phyloP scores from a whole-genome alignment of 1,284 basidiomycete genomes.

The Singerocomus rubriflavus region DNA sequence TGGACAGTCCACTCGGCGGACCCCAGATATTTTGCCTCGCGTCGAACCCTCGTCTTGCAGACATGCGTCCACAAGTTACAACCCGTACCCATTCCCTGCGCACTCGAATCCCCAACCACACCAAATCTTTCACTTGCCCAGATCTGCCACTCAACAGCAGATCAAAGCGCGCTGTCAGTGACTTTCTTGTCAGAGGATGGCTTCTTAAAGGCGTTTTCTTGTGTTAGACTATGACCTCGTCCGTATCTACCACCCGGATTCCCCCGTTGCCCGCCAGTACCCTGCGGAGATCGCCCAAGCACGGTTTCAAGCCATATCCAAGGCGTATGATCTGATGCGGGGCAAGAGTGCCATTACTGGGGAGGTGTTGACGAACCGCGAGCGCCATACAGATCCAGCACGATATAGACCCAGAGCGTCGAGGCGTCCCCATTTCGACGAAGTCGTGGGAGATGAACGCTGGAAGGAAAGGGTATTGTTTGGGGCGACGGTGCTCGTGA shows the following conservation, averaged over 20 bases:
- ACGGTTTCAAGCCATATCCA: conserved; percentile 59
- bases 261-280: conserved; percentile 45
- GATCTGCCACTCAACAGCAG: conserved; percentile 50
- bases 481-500: conserved; percentile 45
- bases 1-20: conserved; percentile 4
- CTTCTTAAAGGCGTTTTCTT: neutral
- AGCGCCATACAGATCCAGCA: conserved; percentile 29
- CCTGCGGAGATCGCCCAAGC: conserved; percentile 49
- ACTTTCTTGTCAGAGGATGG: neutral
- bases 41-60: conserved; percentile 12
- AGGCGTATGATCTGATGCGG: conserved; percentile 58
- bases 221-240: conserved; percentile 67
- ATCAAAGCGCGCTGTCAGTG: conserved; percentile 65
- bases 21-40: conserved; percentile 10
- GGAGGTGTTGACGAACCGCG: conserved; percentile 15
- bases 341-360: conserved; percentile 34
- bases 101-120: conserved; percentile 57
- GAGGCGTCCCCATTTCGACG: conserved; percentile 30
- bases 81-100: conserved; percentile 55
- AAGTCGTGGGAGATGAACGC: conserved; percentile 41
- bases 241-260: conserved; percentile 68
- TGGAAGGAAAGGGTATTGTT: conserved; percentile 57
- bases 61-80: conserved; percentile 25
- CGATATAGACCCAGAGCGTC: conserved; percentile 22
- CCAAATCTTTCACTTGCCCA: conserved; percentile 66